phyloP scores from a whole-genome alignment of 2,329 filamentous ascomycete species.

The Graphilbum fragrans region DNA sequence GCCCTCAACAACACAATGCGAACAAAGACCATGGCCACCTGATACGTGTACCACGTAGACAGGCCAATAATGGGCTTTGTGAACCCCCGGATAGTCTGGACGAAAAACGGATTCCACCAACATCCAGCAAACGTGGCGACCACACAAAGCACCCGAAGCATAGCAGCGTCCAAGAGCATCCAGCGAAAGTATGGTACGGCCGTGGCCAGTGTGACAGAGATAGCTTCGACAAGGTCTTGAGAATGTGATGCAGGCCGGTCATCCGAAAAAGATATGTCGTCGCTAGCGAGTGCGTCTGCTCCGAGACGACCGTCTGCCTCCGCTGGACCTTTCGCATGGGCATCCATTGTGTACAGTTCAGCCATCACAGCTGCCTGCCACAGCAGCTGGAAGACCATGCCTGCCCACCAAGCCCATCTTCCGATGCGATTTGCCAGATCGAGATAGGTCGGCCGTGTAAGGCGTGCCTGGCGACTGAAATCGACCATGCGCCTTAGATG shows the following conservation, averaged over 20 bases:
- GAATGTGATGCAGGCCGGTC: background rate
- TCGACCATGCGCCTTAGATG: conserved; percentile 65
- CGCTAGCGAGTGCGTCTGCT: conserved; percentile 17
- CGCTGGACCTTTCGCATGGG: background rate
- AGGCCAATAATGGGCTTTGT: conserved; percentile 48
- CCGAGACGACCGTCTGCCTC: background rate
- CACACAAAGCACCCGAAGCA: conserved; percentile 6
- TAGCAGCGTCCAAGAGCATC: conserved; percentile 23
- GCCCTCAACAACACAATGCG: conserved; percentile 37
- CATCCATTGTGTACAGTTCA: background rate
- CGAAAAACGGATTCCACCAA: conserved; percentile 60
- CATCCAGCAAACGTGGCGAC: conserved; percentile 23
- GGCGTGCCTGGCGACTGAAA: conserved; percentile 36
- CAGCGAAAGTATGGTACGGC: conserved; percentile 20
- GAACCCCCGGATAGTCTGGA: conserved; percentile 47
- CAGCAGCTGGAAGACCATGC: conserved; percentile 30
- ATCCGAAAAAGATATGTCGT: background rate
- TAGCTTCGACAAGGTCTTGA: background rate
- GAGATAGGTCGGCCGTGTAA: conserved; percentile 25
- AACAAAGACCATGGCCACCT: conserved; percentile 44
- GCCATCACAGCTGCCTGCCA: conserved; percentile 29
- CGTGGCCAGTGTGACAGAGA: background rate
- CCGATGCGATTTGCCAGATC: conserved; percentile 30
- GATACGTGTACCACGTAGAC: conserved; percentile 53
- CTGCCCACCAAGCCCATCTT: conserved; percentile 34